Percentiles rank a stretch among this genome's conserved stretches.
Evolutionary conservation across 768 basidiomycete species (phyloP).

Genomic region (Strobilomyces confusus): DNA sequence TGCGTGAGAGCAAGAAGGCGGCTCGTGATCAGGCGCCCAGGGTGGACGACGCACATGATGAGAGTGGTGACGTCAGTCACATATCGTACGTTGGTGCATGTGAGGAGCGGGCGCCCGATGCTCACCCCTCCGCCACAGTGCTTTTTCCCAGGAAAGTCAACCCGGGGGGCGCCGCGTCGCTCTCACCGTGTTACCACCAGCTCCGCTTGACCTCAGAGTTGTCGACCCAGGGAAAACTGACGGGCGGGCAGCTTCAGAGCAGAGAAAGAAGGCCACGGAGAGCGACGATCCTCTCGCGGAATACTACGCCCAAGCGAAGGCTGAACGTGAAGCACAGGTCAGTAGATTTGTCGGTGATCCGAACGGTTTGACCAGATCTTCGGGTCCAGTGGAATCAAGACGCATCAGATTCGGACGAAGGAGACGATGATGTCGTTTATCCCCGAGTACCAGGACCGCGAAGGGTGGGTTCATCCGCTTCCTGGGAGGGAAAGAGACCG

Average conservation of each 20-base stretch:
- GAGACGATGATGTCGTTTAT: conserved; percentile 19
- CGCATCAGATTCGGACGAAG: conserved; percentile 35
- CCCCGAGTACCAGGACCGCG: conserved; percentile 21
- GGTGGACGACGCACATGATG: conserved; percentile 1
- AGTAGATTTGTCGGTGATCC: conserved; percentile 6
- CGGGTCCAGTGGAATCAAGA: conserved; percentile 32
- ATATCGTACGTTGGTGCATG: conserved; percentile 41
- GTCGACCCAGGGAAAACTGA: conserved; percentile 1
- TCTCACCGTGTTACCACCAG: conserved; percentile 24
- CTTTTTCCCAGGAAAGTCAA: conserved; percentile 34
- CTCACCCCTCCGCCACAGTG: conserved; percentile 28
- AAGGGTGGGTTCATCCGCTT: conserved; percentile 24
- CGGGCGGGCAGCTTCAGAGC: neutral
- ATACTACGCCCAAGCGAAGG: conserved; percentile 58
- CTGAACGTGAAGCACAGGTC: conserved; percentile 43
- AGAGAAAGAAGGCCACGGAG: conserved; percentile 2
- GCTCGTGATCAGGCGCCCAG: neutral
- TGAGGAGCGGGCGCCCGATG: neutral
- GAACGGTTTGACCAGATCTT: neutral
- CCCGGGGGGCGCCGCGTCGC: neutral
- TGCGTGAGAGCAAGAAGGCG: neutral
- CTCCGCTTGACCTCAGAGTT: conserved; percentile 17
- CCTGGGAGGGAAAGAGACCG: neutral
- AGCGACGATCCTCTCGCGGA: conserved; percentile 55
- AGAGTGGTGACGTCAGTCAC: conserved; percentile 36